Evolutionary conservation across 331 rosid species (phyloP), one percentile per base, ranked within the genome.

Genomic region (Erythrophleum ivorense): DNA sequence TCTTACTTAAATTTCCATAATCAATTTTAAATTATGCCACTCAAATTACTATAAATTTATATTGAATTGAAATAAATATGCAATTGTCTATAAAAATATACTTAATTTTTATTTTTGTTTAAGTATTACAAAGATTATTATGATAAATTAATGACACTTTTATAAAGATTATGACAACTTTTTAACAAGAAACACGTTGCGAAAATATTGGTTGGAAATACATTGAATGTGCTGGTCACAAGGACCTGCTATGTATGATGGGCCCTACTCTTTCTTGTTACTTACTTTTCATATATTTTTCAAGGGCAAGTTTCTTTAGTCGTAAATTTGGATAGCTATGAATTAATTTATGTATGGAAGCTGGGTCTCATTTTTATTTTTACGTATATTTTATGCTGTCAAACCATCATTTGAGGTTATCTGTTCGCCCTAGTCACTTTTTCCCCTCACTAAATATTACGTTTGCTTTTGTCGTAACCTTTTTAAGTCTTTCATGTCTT

Each of bases 361-460:
- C 13, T 5, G 14, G 15, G 43, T 41, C 31, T 54, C 46, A 9
- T 8, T 13, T 31, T 15, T 10, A 65, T 53, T 40, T 53, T 2
- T 8, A 16, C 45, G n/a, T 24, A 67, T 78, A 24, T 70, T 54
- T 70, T 69, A 70, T 69, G 70, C 77, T 57, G 82, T 79, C 82
- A 43, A 70, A 29, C 70, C 82, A 58, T 43, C 77, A 29, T 58
- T 68, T 21, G 2, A 9, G 3, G 33, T 40, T 41, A 8, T n/a
- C 73, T 7, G 67, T 60, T 60, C 11, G 33, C 67, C 40, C 16
- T 4, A 29, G 67, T 15, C 3, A 8, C 13, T 1, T 12, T 16
- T 65, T 4, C 38, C 9, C 64, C 15, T 33, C 7, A 13, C n/a
- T 33, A n/a, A 0, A 13, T 63, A 12, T 24, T 24, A 24, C 29